Evolutionary conservation across 2,329 filamentous ascomycete species (phyloP), one percentile per base, ranked within the genome.

Genomic region (Phyllosticta citribraziliensis): DNA sequence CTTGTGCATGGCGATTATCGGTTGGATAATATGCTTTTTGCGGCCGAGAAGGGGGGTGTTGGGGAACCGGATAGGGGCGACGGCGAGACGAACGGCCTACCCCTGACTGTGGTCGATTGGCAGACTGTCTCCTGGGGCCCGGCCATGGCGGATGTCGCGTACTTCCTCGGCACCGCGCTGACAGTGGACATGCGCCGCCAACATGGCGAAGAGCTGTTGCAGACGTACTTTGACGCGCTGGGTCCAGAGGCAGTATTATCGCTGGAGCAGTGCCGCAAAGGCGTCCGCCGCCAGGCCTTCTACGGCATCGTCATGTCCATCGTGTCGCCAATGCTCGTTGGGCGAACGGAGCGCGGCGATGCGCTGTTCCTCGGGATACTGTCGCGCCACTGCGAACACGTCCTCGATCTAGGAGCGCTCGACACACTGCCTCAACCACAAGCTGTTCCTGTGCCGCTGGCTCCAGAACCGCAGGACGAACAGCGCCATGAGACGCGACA

Each of bases 321-420:
- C 50, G 40, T 50, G n/a, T 50, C 57, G 51, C 22, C 57, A 9
- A 61, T 24, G 54, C n/a, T 61, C 22, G 58, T 57, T 11, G 58
- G 57, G 53, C 58, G 52, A 10, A 57, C 54, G 14, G 58, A 57
- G 24, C 25, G 58, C 17, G 58, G 58, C 2, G 58, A 61, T 52
- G 58, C 58, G 52, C 52, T 61, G 19, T 61, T 61, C 35, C 12
- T 61, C 6, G n/a, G 3, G 17, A 25, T 59, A 9, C 19, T 59
- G 10, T 17, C 57, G 12, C 57, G 57, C 24, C 40, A 50, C 22
- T 55, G 47, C 30, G 47, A 59, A 17, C 57, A 53, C 8, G 40
- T 25, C 17, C 40, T 55, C 6, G 57, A 59, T 22, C 30, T 50
- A 9, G 40, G 55, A n/a, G 40, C 57, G 17, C 19, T 59, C 17